Base-by-base conservation (phyloP, 306 rosid genomes). In the Inga laurina region DNA sequence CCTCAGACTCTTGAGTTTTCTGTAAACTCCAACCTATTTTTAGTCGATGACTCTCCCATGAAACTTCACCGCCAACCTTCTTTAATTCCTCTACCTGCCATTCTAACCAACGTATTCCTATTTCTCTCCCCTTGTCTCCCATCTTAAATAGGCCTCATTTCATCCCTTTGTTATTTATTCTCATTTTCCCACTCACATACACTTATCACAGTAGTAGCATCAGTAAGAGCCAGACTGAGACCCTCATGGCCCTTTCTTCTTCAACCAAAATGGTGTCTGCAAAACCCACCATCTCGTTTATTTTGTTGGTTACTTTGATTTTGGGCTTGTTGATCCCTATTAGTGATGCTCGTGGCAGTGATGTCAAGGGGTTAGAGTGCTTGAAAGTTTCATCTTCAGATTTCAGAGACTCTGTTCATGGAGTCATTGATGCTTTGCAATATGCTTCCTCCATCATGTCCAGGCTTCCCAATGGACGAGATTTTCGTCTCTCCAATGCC, bases 401-500 rank as follows among this genome's bases (percentile, higher is more conserved):
- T 27, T 96, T 96, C 66, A 51, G 84, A 0, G 64, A 54, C 70
- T 87, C 97, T 3, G 56, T 85, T 0, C 14, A 39, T n/a, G 74
- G 74, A 83, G 69, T 90, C 68, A 78, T 90, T 27, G 83, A 19
- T 2, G 10, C 77, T 48, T 7, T 94, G 0, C 70, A 44, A 13
- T 76, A 82, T 10, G 90, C 91, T 41, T 12, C 74, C 6, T 90
- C 94, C 56, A 85, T 88, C 72, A 78, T 97, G 86, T 89, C 94
- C 45, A 83, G 64, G 7, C 84, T 90, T 69, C 65, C 75, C 48
- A 71, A 34, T 0, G 74, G 24, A 16, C 88, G 91, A 0, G 85
- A 90, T 68, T 84, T 82, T 8, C 96, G 91, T 15, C 85, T 89
- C 68, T 77, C 97, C 10, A 85, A 77, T 24, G 97, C 98, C 87